phyloP scores from a whole-genome alignment of 2,329 filamentous ascomycete genomes.

The Diaporthe longicolla region DNA sequence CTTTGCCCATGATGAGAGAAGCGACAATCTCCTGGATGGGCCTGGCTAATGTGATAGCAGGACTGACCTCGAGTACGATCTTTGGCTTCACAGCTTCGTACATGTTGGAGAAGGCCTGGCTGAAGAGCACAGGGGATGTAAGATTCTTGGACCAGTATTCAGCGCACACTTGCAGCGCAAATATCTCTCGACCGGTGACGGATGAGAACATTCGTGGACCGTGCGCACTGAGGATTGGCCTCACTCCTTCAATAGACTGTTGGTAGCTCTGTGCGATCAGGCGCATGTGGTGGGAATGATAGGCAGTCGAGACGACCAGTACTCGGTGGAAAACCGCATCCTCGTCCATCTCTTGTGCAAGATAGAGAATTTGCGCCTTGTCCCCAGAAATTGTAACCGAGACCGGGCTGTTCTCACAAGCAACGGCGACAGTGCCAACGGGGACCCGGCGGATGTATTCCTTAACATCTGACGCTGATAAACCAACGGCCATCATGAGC shows the following conservation, averaged over 20 bases:
- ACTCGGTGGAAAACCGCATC: conserved; percentile 53
- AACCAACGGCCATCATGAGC: conserved; percentile 59
- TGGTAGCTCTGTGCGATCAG: conserved; percentile 55
- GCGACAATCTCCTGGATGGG: conserved; percentile 53
- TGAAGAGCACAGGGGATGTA: conserved; percentile 60
- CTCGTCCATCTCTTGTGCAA: conserved; percentile 51
- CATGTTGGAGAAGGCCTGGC: conserved; percentile 55
- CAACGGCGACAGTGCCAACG: conserved; percentile 51
- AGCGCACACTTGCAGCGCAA: conserved; percentile 48
- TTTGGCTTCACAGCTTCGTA: conserved; percentile 49
- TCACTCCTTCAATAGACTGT: conserved; percentile 47
- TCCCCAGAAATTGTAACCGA: conserved; percentile 62
- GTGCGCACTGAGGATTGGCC: background rate
- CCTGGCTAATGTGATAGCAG: conserved; percentile 54
- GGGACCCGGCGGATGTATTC: conserved; percentile 47
- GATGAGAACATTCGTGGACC: conserved; percentile 57
- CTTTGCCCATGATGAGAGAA: conserved; percentile 15
- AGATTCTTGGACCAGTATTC: conserved; percentile 64
- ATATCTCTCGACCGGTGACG: conserved; percentile 47
- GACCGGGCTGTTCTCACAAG: conserved; percentile 61
- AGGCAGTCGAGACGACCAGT: conserved; percentile 57
- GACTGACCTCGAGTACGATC: conserved; percentile 59
- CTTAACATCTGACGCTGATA: conserved; percentile 50
- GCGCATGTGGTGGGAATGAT: conserved; percentile 62
- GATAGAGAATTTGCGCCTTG: conserved; percentile 48